Evolutionary conservation across 2,329 filamentous ascomycete genomes (phyloP).

Genomic region (Didymellaceae sp.): DNA sequence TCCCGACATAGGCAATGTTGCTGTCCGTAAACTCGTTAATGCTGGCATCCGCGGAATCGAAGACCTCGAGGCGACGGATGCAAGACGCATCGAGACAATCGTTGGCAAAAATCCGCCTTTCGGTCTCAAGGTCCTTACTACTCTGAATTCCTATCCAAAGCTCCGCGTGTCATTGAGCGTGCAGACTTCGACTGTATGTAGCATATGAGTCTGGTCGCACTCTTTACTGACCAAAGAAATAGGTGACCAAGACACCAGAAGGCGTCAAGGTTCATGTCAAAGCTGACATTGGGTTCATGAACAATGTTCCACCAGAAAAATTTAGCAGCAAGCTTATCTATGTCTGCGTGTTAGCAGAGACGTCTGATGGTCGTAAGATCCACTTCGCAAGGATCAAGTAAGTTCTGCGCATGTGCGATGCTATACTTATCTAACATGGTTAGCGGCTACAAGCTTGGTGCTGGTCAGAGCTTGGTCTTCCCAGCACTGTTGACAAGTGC

Average conservation of each 20-base stretch:
- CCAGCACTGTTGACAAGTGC: conserved; percentile 61
- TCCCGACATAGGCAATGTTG: conserved; percentile 75
- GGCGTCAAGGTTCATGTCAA: conserved; percentile 67
- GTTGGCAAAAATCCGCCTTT: conserved; percentile 83
- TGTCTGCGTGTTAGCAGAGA: conserved; percentile 76
- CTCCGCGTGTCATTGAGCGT: conserved; percentile 62
- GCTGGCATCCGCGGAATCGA: conserved; percentile 75
- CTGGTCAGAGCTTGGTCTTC: conserved; percentile 66
- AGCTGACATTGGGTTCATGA: conserved; percentile 73
- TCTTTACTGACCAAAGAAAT: neutral
- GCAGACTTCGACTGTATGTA: conserved; percentile 54
- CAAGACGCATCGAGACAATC: conserved; percentile 76
- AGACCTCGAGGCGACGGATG: conserved; percentile 70
- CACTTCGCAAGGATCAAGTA: conserved; percentile 71
- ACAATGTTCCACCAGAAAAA: conserved; percentile 63
- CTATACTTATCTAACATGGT: conserved; percentile 30
- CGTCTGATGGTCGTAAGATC: conserved; percentile 69
- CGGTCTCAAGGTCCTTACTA: conserved; percentile 71
- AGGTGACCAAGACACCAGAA: conserved; percentile 41
- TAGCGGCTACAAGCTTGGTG: conserved; percentile 70
- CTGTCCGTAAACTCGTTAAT: conserved; percentile 74
- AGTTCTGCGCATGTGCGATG: neutral
- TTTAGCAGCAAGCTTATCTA: conserved; percentile 72
- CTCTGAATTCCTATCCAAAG: conserved; percentile 74
- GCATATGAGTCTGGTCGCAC: fast-evolving